Percentiles rank a stretch among this genome's conserved stretches.
Evolutionary conservation across 495 filamentous ascomycete genomes (phyloP).

Genomic region (Penicillium verhagenii): DNA sequence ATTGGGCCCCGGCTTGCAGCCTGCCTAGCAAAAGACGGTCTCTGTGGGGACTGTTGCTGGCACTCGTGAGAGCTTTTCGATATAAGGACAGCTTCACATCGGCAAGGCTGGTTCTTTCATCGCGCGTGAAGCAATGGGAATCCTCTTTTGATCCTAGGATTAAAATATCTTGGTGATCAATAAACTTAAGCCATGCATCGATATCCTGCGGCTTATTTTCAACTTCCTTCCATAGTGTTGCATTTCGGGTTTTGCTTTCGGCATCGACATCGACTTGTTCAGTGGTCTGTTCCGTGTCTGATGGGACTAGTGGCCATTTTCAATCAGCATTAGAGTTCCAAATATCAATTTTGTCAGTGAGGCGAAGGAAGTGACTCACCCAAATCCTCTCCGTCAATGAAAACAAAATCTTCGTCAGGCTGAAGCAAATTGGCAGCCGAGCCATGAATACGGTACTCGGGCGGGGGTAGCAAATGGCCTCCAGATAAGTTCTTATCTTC

Average conservation of each 20-base stretch:
- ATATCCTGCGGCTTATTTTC: slow-evolving; percentile 64
- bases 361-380: neutral
- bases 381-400: neutral
- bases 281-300: slow-evolving; percentile 16
- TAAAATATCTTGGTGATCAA: slow-evolving; percentile 70
- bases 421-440: neutral
- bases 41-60: slow-evolving; percentile 35
- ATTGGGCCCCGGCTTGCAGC: slow-evolving; percentile 65
- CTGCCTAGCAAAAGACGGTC: slow-evolving; percentile 63
- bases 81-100: slow-evolving; percentile 81
- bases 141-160: slow-evolving; percentile 39
- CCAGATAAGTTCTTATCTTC: too few species aligned
- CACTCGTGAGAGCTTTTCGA: slow-evolving; percentile 67
- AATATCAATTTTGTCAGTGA: neutral
- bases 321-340: neutral
- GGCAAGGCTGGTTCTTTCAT: slow-evolving; percentile 65
- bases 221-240: slow-evolving; percentile 57
- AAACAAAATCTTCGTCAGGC: neutral
- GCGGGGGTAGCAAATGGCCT: neutral
- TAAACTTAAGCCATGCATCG: slow-evolving; percentile 70
- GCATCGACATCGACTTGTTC: slow-evolving; percentile 30
- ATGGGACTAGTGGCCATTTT: neutral
- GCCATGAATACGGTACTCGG: neutral
- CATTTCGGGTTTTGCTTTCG: slow-evolving; percentile 49
- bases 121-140: slow-evolving; percentile 48